Conservation (phyloP, 345 rosid genomes). For the Populus euphratica region DNA sequence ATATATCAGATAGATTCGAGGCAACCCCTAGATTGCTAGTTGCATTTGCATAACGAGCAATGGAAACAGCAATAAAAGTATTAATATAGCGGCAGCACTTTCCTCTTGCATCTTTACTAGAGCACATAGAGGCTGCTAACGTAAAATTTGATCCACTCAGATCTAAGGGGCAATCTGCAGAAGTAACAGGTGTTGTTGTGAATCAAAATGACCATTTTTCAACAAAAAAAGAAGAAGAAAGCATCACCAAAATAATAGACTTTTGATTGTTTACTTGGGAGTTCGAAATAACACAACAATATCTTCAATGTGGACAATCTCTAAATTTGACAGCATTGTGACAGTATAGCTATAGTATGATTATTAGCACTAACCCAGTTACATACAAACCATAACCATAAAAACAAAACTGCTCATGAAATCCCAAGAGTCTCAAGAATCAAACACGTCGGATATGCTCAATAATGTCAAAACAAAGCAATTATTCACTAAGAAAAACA, state of each 20-base stretch:
- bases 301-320: neutral
- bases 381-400: neutral
- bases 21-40: conserved; percentile 68
- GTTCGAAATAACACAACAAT: neutral
- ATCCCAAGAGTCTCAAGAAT: neutral
- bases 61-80: conserved; percentile 69
- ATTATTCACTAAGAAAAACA: neutral
- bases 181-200: conserved; percentile 12
- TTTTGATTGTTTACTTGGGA: too few species aligned
- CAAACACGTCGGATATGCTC: neutral
- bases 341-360: neutral
- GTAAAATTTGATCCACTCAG: conserved; percentile 67
- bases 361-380: neutral
- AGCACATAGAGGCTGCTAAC: conserved; percentile 71
- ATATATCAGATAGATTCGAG: conserved; percentile 43
- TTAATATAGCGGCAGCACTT: conserved; percentile 94
- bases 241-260: neutral
- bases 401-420: neutral
- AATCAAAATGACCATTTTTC: neutral
- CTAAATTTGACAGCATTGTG: too few species aligned
- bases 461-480: neutral
- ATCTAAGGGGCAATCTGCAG: conserved; percentile 85
- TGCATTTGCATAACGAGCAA: conserved; percentile 67
- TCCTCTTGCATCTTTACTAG: conserved; percentile 50
- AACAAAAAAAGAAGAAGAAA: too few species aligned